Conservation (phyloP, 2,329 filamentous ascomycete species). For the Neophaeococcomyces mojaviensis region DNA sequence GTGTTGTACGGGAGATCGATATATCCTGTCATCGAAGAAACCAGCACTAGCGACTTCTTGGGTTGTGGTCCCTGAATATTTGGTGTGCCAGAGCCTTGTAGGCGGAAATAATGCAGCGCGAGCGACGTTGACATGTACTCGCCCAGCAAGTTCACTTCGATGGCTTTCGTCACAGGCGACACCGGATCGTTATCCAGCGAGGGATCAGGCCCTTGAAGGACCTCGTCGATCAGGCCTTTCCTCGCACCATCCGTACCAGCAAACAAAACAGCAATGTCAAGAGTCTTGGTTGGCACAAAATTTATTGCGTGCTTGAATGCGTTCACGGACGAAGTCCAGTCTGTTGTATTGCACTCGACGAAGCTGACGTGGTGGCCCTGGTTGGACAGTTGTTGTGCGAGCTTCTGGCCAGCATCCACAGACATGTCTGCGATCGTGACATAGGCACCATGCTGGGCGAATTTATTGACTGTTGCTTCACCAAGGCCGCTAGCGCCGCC, state of each 20-base stretch:
- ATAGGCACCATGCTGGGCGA: constrained; percentile 32
- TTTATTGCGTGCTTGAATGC: constrained; percentile 27
- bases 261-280: constrained; percentile 27
- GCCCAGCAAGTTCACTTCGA: constrained; percentile 26
- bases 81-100: not conserved
- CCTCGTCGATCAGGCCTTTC: constrained; percentile 5
- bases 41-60: constrained; percentile 16
- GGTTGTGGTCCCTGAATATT: not conserved
- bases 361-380: constrained; percentile 22
- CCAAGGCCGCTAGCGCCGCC: constrained; percentile 31
- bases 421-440: constrained; percentile 32
- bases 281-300: constrained; percentile 17
- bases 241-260: constrained; percentile 24
- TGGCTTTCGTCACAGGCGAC: constrained; percentile 9
- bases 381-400: not conserved
- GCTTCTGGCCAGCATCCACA: not conserved
- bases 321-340: constrained; percentile 24
- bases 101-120: constrained; percentile 26
- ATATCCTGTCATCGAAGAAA: constrained; percentile 17
- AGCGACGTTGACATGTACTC: constrained; percentile 25
- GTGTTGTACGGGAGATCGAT: constrained; percentile 10
- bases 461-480: constrained; percentile 30
- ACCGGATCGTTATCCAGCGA: constrained; percentile 12
- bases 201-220: constrained; percentile 7
- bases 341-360: constrained; percentile 24